Evolutionary conservation across 2,329 filamentous ascomycete genomes (phyloP), one percentile per base, ranked within the genome.

Genomic region (Diaporthe vaccinii): DNA sequence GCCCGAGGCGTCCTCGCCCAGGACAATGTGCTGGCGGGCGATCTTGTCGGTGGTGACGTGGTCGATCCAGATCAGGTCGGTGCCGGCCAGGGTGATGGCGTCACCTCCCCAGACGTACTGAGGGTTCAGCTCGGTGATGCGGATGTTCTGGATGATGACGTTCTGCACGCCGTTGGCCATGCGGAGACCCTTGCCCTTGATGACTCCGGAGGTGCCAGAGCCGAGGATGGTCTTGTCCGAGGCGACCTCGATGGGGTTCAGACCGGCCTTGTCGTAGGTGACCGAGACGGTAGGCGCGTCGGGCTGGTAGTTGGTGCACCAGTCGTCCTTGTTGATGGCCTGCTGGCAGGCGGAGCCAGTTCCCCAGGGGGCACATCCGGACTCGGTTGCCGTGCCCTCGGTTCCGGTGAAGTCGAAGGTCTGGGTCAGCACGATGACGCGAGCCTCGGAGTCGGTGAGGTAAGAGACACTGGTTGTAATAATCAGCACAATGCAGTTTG

Each of bases 91-190:
- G 55, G 88, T 89, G 80, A 91, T 89, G 55, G 86, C 89, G 80
- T 91, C 89, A 72, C 89, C 89, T 73, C 89, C 89, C 89, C 89
- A 91, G 79, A 91, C 88, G 79, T 90, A 75, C 80, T 89, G 79
- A 15, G 89, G 86, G 84, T 91, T 91, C 68, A 91, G 82, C 72
- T 89, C 83, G 68, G 88, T 89, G 80, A 91, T 85, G 70, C 87
- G 85, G 75, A 90, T 83, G 82, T 90, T 91, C 85, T 90, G 90
- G 81, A 92, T 89, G 79, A 92, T 92, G 80, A 93, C 83, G 81
- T 92, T 91, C 80, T 81, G 85, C 20, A 85, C 85, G 74, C 83
- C 84, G 78, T 81, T 83, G 74, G 84, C 83, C 28, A 89, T 85
- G 39, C 88, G 86, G 31, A 91, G 82, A 77, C 89, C 89, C 83